Evolutionary conservation across 1,284 basidiomycete species (phyloP), one percentile per base, ranked within the genome.

Genomic region (Ceratobasidium papillatum): DNA sequence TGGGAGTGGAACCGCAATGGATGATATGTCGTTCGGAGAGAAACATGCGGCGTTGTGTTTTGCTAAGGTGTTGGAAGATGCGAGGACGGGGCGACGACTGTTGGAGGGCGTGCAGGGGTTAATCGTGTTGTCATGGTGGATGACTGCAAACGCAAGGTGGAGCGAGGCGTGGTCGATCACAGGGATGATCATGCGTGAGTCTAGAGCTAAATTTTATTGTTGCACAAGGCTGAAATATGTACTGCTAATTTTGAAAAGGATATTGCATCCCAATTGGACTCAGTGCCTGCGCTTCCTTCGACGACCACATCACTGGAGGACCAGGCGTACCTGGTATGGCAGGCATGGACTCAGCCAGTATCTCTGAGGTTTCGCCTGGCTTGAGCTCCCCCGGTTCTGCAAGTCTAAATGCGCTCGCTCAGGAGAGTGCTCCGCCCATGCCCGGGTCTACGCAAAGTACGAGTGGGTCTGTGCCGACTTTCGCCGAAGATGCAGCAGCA

Each of bases 151-250:
- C 36, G 68, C 68, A 25, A 27, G 68, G 54, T 71, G 68, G 68
- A 71, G 68, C 36, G 68, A 71, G 43, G 68, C 52, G 27, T 71
- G 68, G 68, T 54, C 68, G 38, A 58, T 71, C 22, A 71, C 68
- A n/a, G 68, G 68, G 41, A 71, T 71, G 68, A 71, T 71, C 41
- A 71, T 71, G 68, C 68, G 68, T 71, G 56, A 59, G 68, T 71
- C 47, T 65, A 14, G 32, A 12, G 22, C 19, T 34, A 14, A 19
- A 27, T n/a, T 34, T 32, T 14, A 12, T 56, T 56, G 30, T 12
- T 52, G 19, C 8, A n/a, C 17, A 43, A 25, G 19, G 25, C 22
- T 11, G 19, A 25, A 59, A 58, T 47, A 1, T 25, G n/a, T 32
- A 43, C 61, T 45, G 17, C 19, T 32, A 25, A n/a, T 32, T 19